These are phyloP conservation scores for Pterocarpus macrocarpus DNA, from an alignment of 306 rosid species.

Conservation along the genomic window DNA sequence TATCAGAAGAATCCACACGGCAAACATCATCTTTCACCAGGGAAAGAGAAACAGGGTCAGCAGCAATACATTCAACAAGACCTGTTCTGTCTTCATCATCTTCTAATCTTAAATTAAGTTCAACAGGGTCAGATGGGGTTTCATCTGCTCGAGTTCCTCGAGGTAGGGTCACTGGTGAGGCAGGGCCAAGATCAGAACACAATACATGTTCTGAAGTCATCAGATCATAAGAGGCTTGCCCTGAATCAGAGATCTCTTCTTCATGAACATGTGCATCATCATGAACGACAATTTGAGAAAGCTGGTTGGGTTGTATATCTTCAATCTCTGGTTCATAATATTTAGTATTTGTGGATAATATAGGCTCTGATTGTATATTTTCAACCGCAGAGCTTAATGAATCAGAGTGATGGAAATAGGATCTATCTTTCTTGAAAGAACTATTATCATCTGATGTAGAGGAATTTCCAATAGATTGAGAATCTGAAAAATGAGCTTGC, in stretches of 20 bases:
- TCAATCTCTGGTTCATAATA: conserved; percentile 49
- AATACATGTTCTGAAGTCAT: conserved; percentile 47
- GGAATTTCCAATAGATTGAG: conserved; percentile 73
- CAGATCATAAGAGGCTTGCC: conserved; percentile 47
- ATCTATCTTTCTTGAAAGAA: conserved; percentile 60
- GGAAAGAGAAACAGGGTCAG: conserved; percentile 47
- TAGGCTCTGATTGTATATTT: conserved; percentile 59
- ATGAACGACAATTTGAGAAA: conserved; percentile 43
- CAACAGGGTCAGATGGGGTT: conserved; percentile 49
- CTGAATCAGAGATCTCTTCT: conserved; percentile 57
- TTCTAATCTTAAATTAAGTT: conserved; percentile 48
- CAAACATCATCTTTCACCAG: conserved; percentile 46
- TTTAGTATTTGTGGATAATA: conserved; percentile 50
- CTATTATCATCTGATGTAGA: conserved; percentile 64
- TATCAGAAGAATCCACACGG: conserved; percentile 50
- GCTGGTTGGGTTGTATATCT: conserved; percentile 45
- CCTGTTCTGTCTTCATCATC: conserved; percentile 50
- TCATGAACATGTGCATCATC: conserved; percentile 49
- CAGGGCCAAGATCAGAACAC: conserved; percentile 53
- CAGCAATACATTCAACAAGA: conserved; percentile 49
- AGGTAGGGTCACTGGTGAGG: conserved; percentile 48
- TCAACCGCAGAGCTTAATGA: conserved; percentile 59
- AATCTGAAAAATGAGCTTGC: conserved; percentile 67
- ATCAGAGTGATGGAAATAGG: conserved; percentile 63
- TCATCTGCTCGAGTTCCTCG: conserved; percentile 53